These are phyloP conservation scores for Zizania palustris DNA, from an alignment of 202 grass and related monocot genomes.

Conservation along the genomic window DNA sequence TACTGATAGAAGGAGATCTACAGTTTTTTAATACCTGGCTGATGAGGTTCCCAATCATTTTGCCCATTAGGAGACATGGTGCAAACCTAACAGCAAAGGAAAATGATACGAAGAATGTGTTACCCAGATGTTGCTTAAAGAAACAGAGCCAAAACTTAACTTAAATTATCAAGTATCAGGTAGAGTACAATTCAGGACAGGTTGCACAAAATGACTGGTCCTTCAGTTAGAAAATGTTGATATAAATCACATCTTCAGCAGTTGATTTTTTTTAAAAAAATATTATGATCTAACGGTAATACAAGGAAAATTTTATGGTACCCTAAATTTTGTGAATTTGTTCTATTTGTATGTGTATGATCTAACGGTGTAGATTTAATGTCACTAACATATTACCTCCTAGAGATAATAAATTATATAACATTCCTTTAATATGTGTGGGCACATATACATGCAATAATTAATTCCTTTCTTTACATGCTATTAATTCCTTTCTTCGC, in stretches of 20 bases:
- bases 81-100: not conserved
- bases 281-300: no score
- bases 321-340: no score
- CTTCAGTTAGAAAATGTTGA: not conserved
- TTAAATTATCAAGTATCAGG: slow-evolving; percentile 4
- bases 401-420: no score
- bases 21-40: slow-evolving; percentile 13
- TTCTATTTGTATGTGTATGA: no score
- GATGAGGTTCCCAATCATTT: slow-evolving; percentile 36
- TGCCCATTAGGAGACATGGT: slow-evolving; percentile 8
- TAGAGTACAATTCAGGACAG: slow-evolving; percentile 19
- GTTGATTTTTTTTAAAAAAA: no score
- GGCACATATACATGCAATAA: no score
- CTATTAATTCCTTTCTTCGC: no score
- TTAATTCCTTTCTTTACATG: no score
- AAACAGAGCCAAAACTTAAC: slow-evolving; percentile 24
- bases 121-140: slow-evolving; percentile 39
- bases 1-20: slow-evolving; percentile 24
- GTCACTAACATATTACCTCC: no score
- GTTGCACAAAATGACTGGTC: slow-evolving; percentile 10
- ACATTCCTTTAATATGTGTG: no score
- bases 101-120: not conserved
- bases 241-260: not conserved
- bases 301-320: no score
- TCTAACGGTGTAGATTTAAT: no score